Evolutionary conservation across 306 rosid genomes (phyloP), one percentile per base, ranked within the genome.

Genomic region (Fagus crenata): DNA sequence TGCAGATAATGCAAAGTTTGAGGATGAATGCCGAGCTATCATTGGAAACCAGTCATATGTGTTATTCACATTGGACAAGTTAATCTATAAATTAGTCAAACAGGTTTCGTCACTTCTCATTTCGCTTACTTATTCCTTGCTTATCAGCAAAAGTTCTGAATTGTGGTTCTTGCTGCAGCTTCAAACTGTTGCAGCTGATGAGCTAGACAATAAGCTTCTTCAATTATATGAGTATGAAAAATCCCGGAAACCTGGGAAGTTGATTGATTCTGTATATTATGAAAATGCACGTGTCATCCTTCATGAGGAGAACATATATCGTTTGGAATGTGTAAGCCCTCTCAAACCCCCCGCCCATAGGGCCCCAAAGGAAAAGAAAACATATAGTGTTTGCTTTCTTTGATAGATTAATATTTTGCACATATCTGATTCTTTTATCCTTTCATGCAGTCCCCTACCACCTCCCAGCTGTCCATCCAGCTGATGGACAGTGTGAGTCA

Each of bases 1-100:
- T 71, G 82, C 85, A 17, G 99, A 96, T 75, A 96, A 92, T 85
- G 85, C 92, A 17, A 92, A 92, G 81, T 96, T 92, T 84, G 99
- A 96, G 90, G 99, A 96, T 75, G 99, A 96, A 77, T 96, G 99
- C 79, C 96, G 98, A 80, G 90, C 99, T 35, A 87, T 89, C 69
- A 81, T 91, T 49, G 99, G 99, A 69, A 96, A 93, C 75, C 98
- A 96, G 69, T 96, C 99, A 2, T 96, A 96, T 72, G 86, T 96
- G 74, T 75, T 96, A 72, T 96, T 96, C 86, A 96, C 99, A 56
- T 82, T 96, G 89, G 99, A 92, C 89, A 96, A 92, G 83, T 77
- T 96, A 80, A 91, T 96, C 53, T 96, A 88, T 89, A 96, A 91
- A 88, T 84, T 96, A 53, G 90, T 96, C 75, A 92, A 93, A 88